phyloP scores from a whole-genome alignment of 495 filamentous ascomycete genomes.

The Daldinia vernicosa region DNA sequence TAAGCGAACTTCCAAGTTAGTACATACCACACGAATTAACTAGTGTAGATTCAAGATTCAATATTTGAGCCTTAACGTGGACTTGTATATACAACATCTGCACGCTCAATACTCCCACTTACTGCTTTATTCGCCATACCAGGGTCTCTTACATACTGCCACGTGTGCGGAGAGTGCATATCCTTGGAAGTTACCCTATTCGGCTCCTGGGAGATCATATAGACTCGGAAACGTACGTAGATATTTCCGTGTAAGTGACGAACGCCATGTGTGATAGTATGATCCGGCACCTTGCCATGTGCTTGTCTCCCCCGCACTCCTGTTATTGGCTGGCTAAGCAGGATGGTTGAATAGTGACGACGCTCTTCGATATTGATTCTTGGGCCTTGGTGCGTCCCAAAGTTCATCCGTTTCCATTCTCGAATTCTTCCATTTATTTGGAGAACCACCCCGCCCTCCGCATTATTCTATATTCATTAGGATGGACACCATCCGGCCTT shows the following conservation, averaged over 20 bases:
- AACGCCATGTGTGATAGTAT: slow-evolving; percentile 9
- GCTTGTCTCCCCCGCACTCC: slow-evolving; percentile 21
- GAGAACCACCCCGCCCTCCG: slow-evolving; percentile 29
- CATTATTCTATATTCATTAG: slow-evolving; percentile 38
- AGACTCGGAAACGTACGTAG: slow-evolving; percentile 16
- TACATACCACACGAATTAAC: no score
- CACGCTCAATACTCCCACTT: no score
- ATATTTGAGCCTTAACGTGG: no score
- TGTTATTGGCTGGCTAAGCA: slow-evolving; percentile 35
- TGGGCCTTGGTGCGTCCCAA: slow-evolving; percentile 2
- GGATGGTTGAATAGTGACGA: slow-evolving; percentile 25
- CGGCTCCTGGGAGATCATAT: slow-evolving; percentile 11
- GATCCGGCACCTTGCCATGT: slow-evolving; percentile 34
- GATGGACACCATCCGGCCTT: slow-evolving; percentile 36
- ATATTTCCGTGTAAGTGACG: slow-evolving; percentile 18
- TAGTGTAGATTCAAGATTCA: no score
- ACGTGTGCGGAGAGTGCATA: slow-evolving; percentile 30
- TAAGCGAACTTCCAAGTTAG: no score
- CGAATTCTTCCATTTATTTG: slow-evolving; percentile 35
- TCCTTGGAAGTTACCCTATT: slow-evolving; percentile 16
- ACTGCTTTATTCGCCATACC: background rate
- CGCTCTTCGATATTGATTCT: slow-evolving; percentile 18
- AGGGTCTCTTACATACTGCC: slow-evolving; percentile 13
- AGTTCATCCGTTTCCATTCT: slow-evolving; percentile 17
- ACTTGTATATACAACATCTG: no score